Conservation (phyloP, 2,329 filamentous ascomycete species). For the Microdochium trichocladiopsis region DNA sequence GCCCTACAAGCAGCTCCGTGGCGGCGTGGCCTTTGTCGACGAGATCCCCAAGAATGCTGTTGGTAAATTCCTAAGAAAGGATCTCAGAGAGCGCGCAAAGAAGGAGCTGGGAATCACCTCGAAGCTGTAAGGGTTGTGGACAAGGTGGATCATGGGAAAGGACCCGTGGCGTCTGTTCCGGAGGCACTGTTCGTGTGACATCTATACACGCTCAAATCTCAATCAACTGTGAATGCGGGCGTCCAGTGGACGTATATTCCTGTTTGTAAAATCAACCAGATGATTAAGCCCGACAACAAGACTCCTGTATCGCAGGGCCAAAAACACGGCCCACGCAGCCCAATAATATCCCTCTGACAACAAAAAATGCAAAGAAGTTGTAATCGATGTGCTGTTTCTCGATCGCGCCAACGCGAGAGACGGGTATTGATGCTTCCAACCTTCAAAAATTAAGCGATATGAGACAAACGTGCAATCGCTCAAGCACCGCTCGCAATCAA, state of each 20-base stretch:
- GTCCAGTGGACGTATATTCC: too few species aligned
- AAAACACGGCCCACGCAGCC: too few species aligned
- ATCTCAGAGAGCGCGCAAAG: constrained; percentile 36
- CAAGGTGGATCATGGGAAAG: too few species aligned
- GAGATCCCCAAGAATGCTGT: constrained; percentile 52
- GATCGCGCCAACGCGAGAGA: neutral
- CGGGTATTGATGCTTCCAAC: neutral
- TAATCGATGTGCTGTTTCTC: neutral
- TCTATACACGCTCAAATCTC: too few species aligned
- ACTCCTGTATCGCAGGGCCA: too few species aligned
- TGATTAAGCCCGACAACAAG: too few species aligned
- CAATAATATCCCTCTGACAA: neutral
- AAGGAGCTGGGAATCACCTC: constrained; percentile 4
- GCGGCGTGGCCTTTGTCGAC: constrained; percentile 31
- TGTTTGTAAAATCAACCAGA: too few species aligned
- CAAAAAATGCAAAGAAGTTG: neutral
- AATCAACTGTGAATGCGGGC: too few species aligned
- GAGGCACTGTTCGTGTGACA: too few species aligned
- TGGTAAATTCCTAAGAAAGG: constrained; percentile 51
- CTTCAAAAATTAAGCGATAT: neutral
- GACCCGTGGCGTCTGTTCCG: too few species aligned
- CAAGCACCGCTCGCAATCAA: neutral
- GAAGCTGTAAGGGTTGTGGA: neutral
- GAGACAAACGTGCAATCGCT: neutral
- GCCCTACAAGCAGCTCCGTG: constrained; percentile 17